These are phyloP conservation scores for Neonectria ditissima DNA, from an alignment of 2,329 filamentous ascomycete species.

Conservation along the genomic window DNA sequence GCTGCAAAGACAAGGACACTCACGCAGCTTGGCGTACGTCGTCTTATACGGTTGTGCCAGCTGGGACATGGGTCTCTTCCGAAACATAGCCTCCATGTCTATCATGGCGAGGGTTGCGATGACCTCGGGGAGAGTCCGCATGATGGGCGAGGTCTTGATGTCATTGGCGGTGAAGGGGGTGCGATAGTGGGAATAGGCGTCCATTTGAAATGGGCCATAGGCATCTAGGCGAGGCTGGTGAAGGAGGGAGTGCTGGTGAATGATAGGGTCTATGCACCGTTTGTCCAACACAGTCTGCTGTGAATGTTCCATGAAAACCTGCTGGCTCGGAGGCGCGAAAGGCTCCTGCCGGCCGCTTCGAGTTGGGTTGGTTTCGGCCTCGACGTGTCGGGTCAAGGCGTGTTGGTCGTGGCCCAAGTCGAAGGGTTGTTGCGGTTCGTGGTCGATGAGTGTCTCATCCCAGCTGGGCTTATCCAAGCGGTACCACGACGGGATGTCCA, in stretches of 20 bases:
- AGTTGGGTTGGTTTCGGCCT: background rate
- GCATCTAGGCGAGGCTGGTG: too few relatives aligned
- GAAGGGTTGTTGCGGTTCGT: background rate
- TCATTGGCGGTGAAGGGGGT: background rate
- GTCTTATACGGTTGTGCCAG: background rate
- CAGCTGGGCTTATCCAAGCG: background rate
- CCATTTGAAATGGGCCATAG: background rate
- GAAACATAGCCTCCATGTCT: background rate
- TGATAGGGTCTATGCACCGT: background rate
- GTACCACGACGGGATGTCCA: background rate
- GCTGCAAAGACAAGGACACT: background rate
- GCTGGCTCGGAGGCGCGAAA: background rate
- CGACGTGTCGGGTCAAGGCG: background rate
- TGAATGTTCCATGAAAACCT: background rate
- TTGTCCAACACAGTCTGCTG: background rate
- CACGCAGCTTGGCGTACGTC: background rate
- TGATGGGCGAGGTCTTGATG: background rate
- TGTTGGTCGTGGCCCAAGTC: background rate
- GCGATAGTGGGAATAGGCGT: background rate
- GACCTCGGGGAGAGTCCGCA: background rate
- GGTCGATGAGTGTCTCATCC: background rate
- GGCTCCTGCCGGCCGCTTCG: background rate
- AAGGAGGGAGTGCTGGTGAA: background rate
- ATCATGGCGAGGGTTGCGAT: background rate
- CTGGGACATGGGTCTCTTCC: background rate